Evolutionary conservation across 257 asterid genomes (phyloP), one percentile per base, ranked within the genome.

Genomic region (Sherardia arvensis): DNA sequence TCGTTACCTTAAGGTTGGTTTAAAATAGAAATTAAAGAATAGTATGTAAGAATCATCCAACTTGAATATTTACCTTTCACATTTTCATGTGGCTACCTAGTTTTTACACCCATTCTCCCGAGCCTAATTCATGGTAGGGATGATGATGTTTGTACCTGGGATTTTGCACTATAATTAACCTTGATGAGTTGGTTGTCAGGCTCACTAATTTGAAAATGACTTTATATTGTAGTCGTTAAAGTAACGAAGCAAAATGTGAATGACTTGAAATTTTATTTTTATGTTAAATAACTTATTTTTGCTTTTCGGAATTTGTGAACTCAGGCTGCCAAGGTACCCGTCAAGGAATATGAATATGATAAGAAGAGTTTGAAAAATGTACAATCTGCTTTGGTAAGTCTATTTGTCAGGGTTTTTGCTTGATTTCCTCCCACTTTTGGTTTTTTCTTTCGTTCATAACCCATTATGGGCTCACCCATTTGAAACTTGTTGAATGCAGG

Each of bases 321-420:
- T 57, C 91, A 92, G 99, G 96, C 82, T 27, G 97, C 96, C 10
- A 90, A 87, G 82, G 96, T 93, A 59, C 97, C 96, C 0, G 83
- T 87, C 55, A 90, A 84, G 77, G 95, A 93, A 76, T 90, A 84
- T 43, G 96, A 90, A 59, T 87, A 78, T 73, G 94, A 90, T 80
- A 67, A 73, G 58, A 85, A 78, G 83, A 90, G 80, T 79, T 66
- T 93, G 54, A 82, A 84, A 25, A 93, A 87, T 66, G 94, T 83
- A 71, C 97, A 85, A 70, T 81, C 96, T 48, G 87, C 80, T 76
- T 72, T 92, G 96, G 99, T 92, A 87, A 59, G 64, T 71, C 77
- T 70, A 70, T 61, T 49, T 61, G 25, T 38, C 43, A 56, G 33
- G 32, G 51, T 60, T 54, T 66, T 57, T 23, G 29, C 62, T 65